These are phyloP conservation scores for Ophiostoma tasmaniense DNA, from an alignment of 2,329 filamentous ascomycete species.

Conservation along the genomic window DNA sequence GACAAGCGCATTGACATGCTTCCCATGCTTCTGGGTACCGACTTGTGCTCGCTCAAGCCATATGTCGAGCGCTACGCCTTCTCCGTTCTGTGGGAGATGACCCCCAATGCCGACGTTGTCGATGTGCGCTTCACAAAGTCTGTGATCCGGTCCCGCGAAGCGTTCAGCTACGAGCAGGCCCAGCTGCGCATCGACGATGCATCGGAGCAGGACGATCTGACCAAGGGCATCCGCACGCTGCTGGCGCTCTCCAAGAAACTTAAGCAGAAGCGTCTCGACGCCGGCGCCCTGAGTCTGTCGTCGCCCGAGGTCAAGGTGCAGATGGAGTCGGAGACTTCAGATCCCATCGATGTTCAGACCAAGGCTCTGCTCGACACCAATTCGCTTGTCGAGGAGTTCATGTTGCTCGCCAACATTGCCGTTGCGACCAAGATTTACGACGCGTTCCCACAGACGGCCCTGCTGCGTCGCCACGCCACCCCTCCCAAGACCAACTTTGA, in stretches of 20 bases:
- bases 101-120: conserved; percentile 68
- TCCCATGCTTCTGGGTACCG: conserved; percentile 89
- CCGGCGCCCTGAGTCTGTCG: conserved; percentile 86
- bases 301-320: conserved; percentile 97
- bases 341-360: conserved; percentile 92
- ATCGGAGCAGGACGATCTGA: conserved; percentile 81
- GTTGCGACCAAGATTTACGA: conserved; percentile 86
- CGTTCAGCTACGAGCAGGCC: conserved; percentile 95
- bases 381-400: conserved; percentile 97
- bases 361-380: conserved; percentile 93
- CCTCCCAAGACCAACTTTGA: conserved; percentile 96
- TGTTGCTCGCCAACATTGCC: conserved; percentile 94
- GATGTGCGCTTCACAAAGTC: conserved; percentile 90
- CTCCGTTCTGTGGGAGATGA: conserved; percentile 82
- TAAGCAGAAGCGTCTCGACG: conserved; percentile 91
- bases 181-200: conserved; percentile 87
- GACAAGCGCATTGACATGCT: conserved; percentile 99
- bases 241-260: conserved; percentile 86
- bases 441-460: conserved; percentile 88
- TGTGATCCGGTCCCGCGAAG: conserved; percentile 91
- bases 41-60: conserved; percentile 92
- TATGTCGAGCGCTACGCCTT: conserved; percentile 93
- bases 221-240: conserved; percentile 77
- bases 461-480: conserved; percentile 83
- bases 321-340: conserved; percentile 89